These are phyloP conservation scores for Vickermania spadyakhi DNA, from an alignment of 208 protist genomes.

Conservation along the genomic window DNA sequence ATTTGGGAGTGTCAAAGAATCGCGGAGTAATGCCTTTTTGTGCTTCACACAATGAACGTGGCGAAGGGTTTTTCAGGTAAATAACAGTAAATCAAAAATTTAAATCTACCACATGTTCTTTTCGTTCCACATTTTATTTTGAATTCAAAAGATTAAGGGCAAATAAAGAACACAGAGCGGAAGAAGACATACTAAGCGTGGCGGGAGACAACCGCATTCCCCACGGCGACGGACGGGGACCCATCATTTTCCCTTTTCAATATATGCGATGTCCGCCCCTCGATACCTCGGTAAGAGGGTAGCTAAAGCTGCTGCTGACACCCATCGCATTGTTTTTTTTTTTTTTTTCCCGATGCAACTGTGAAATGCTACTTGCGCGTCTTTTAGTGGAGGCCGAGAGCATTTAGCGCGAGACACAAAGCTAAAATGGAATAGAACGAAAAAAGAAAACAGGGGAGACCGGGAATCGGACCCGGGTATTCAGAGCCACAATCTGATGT, in stretches of 20 bases:
- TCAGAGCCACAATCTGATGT: conserved; percentile 85
- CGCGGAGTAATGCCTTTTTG: not conserved
- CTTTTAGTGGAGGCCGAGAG: too few relatives aligned
- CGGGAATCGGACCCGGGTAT: conserved; percentile 7
- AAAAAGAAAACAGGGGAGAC: not conserved
- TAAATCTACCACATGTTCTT: too few relatives aligned
- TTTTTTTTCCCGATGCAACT: not conserved
- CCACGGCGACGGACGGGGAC: too few relatives aligned
- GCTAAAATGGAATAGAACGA: not conserved
- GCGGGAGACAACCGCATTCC: too few relatives aligned
- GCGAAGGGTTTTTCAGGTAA: too few relatives aligned
- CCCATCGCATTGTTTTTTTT: too few relatives aligned
- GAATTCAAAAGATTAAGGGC: not conserved
- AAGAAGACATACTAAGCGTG: too few relatives aligned
- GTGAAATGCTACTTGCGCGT: not conserved
- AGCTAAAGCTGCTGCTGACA: too few relatives aligned
- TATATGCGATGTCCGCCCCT: not conserved
- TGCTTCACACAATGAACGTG: not conserved
- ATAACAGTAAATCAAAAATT: too few relatives aligned
- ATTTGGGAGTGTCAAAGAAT: not conserved
- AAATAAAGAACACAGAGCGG: not conserved
- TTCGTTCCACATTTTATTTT: too few relatives aligned
- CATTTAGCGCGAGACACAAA: not conserved
- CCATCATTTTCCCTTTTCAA: not conserved
- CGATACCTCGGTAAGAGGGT: too few relatives aligned